phyloP scores from a whole-genome alignment of 23 red algal species.

The Gracilaria domingensis region DNA sequence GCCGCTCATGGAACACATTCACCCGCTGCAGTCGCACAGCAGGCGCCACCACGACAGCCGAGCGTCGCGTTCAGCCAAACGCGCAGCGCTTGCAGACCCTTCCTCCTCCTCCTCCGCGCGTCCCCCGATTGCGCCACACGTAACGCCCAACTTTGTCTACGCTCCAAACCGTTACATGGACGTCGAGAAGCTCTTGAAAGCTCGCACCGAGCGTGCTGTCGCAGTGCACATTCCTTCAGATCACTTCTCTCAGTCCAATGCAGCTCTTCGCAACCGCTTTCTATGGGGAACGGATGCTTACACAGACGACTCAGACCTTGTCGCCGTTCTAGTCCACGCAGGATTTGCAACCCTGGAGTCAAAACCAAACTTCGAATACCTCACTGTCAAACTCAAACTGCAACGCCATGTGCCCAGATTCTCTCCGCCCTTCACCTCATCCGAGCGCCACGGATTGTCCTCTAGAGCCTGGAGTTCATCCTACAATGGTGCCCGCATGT shows the following conservation, averaged over 20 bases:
- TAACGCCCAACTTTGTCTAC: conserved; percentile 14
- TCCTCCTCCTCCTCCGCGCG: not conserved
- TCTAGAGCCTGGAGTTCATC: conserved; percentile 39
- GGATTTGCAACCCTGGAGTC: conserved; percentile 33
- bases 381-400: conserved; percentile 31
- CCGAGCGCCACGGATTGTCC: not conserved
- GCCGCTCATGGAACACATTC: conserved; percentile 1
- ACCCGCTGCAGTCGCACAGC: not conserved
- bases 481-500: conserved; percentile 32
- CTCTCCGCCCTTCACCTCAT: conserved; percentile 7
- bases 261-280: conserved; percentile 41
- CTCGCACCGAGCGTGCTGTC: not conserved
- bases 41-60: conserved; percentile 12
- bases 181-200: not conserved
- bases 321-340: conserved; percentile 70
- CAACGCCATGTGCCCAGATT: not conserved
- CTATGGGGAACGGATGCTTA: conserved; percentile 77
- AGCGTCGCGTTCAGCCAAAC: not conserved
- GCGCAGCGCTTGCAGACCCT: not conserved
- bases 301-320: conserved; percentile 80
- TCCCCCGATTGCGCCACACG: not conserved
- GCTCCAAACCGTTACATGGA: conserved; percentile 23
- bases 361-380: not conserved
- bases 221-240: conserved; percentile 68
- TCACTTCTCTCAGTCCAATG: conserved; percentile 50